Base-by-base conservation (phyloP, 2,329 filamentous ascomycete genomes). In the Penicillium sp. region DNA sequence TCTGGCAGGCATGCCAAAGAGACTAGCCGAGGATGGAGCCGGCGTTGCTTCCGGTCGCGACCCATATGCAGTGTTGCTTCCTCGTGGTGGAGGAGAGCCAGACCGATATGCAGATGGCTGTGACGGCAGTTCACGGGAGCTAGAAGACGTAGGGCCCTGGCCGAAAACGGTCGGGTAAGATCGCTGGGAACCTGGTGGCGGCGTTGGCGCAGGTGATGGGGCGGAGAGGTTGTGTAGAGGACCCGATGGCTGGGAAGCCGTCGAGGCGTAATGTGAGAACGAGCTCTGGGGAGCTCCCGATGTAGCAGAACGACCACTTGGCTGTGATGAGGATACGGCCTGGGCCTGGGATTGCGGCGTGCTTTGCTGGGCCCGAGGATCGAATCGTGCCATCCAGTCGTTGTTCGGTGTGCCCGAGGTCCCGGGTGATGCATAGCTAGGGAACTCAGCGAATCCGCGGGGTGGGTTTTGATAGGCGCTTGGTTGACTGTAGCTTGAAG, bases 331-430 rank as follows among this genome's bases (percentile, higher is more conserved):
- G 8, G 10, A 51, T 30, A 43, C 45, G 16, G 50, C 51, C 14
- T 50, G 51, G 3, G 47, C 42, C 37, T 51, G 58, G 3, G 50
- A 37, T 26, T 51, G 53, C 12, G 51, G 37, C 7, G 44, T 44
- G 11, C 32, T 36, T 30, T 59, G 58, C 33, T 65, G 63, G 15
- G 56, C 58, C 35, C 65, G 48, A 15, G 65, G 65, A 40, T 68
- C 65, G 39, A 67, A 66, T 27, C 64, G 57, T 30, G 63, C 61
- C 55, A 67, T 63, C 65, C 65, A 68, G 39, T 67, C 65, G 37
- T 60, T 61, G 36, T 51, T 62, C 4, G 60, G 50, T 10, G 55
- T 35, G 18, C 49, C 51, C 7, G 60, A 48, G 25, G 49, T 36
- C 11, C 49, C 55, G 12, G 56, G 37, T 10, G 55, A 39, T 12